These are phyloP conservation scores for Trapa bicornis DNA, from an alignment of 345 rosid species.

Conservation along the genomic window DNA sequence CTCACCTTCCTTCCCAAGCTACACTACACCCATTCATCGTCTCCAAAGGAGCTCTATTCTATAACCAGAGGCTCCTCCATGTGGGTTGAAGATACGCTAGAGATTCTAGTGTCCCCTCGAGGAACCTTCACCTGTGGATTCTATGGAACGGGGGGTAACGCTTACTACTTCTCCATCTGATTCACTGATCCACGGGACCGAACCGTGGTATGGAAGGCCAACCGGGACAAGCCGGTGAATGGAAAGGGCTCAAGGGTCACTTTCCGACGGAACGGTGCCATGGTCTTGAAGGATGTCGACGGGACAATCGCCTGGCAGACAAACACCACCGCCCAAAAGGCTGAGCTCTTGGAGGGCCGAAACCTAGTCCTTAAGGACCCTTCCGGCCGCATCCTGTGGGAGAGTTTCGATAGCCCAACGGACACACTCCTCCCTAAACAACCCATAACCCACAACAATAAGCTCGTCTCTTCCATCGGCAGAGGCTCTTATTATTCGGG, in stretches of 20 bases:
- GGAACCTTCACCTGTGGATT: constrained; percentile 35
- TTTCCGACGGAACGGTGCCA: constrained; percentile 16
- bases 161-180: constrained; percentile 37
- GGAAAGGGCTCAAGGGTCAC: constrained; percentile 26
- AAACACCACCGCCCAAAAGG: constrained; percentile 15
- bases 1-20: constrained; percentile 3
- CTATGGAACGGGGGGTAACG: constrained; percentile 22
- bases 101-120: constrained; percentile 17
- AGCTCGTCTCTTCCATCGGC: constrained; percentile 18
- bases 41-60: neutral
- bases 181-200: constrained; percentile 17
- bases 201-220: constrained; percentile 36
- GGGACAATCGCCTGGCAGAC: constrained; percentile 22
- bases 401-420: constrained; percentile 35
- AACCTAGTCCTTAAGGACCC: constrained; percentile 24
- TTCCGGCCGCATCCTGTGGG: constrained; percentile 19
- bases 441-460: constrained; percentile 13
- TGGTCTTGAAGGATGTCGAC: constrained; percentile 26
- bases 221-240: constrained; percentile 29
- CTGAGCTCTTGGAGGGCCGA: constrained; percentile 29
- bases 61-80: constrained; percentile 16
- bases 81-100: constrained; percentile 15
- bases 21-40: neutral
- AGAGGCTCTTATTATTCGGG: constrained; percentile 18
- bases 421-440: constrained; percentile 38